Percentiles rank a stretch among this genome's conserved stretches.
These are phyloP conservation scores for Dorcoceras hygrometricum DNA, from an alignment of 257 asterid species.

Conservation along the genomic window DNA sequence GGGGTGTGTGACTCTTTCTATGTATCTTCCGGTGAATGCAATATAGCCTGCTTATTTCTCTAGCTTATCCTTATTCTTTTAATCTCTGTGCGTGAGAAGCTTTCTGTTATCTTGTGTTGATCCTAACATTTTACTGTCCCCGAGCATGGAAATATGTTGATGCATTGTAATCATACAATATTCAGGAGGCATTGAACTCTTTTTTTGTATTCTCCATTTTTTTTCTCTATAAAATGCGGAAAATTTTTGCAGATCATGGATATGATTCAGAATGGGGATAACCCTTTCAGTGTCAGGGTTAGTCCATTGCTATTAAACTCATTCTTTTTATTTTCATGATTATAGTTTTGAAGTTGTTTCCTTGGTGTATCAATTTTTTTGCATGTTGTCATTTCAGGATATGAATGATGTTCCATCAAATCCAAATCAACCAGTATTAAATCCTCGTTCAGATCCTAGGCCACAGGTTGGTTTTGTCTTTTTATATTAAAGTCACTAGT, in stretches of 20 bases:
- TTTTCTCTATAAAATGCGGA: slow-evolving; percentile 10
- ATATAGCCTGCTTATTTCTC: too few relatives aligned
- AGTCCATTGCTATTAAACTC: slow-evolving; percentile 26
- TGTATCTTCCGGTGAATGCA: too few relatives aligned
- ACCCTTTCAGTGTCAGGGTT: slow-evolving; percentile 84
- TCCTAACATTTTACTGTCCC: slow-evolving; percentile 21
- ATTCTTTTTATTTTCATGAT: slow-evolving; percentile 16
- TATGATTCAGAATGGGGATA: slow-evolving; percentile 95
- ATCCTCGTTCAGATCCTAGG: slow-evolving; percentile 64
- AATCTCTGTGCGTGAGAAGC: too few relatives aligned
- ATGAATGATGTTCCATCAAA: slow-evolving; percentile 91
- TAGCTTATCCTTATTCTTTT: too few relatives aligned
- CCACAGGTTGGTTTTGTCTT: slow-evolving; percentile 57
- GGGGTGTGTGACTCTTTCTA: too few relatives aligned
- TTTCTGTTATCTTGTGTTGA: too few relatives aligned
- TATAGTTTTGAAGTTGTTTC: slow-evolving; percentile 17
- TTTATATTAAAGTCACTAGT: slow-evolving; percentile 11
- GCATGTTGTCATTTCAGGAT: slow-evolving; percentile 48
- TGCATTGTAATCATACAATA: neutral
- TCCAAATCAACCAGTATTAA: slow-evolving; percentile 80
- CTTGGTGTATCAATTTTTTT: slow-evolving; percentile 10
- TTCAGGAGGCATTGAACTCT: slow-evolving; percentile 5
- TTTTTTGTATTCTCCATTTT: slow-evolving; percentile 1
- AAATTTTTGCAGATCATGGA: slow-evolving; percentile 67
- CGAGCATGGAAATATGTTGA: neutral